Evolutionary conservation across 192 early-diverging fungal genomes (phyloP), one percentile per base, ranked within the genome.

Genomic region (Dissophora globulifera): DNA sequence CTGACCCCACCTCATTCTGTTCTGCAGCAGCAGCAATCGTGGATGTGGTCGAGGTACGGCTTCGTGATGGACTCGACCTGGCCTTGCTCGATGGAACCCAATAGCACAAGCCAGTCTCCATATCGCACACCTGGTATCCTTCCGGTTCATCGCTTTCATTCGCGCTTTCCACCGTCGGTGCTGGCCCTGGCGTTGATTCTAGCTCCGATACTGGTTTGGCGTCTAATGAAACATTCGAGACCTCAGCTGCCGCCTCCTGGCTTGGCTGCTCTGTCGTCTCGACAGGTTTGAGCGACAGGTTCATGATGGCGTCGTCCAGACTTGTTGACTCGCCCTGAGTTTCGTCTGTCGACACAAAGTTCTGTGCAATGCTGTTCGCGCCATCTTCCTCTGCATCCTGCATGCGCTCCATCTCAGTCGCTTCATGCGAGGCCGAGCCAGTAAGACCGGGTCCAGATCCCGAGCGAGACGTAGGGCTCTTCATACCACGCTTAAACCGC

Each of bases 401-500:
- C 58, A 76, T 67, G 30, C 42, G 43, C 19, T 76, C 72, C 4
- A 7, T 7, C 26, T 55, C 63, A 9, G 20, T 38, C 1, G 43
- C 10, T n/a, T n/a, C n/a, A n/a, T n/a, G n/a, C n/a, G n/a, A n/a
- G n/a, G n/a, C n/a, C n/a, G n/a, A n/a, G n/a, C n/a, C n/a, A n/a
- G n/a, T n/a, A n/a, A n/a, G n/a, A n/a, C n/a, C n/a, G n/a, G n/a
- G n/a, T n/a, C n/a, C n/a, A n/a, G n/a, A n/a, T n/a, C n/a, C n/a
- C n/a, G n/a, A n/a, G n/a, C n/a, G n/a, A 3, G 19, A 20, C 16
- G 47, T 30, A 10, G 59, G 52, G 23, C 50, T 61, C 50, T 62
- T 76, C 47, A 67, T 66, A 20, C 78, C 63, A 23, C 70, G 60
- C 69, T 81, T 81, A 26, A 81, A 53, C 19, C 35, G 50, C 1